Percentiles rank a stretch among this genome's conserved stretches.
Conservation (phyloP, 148 eudicot genomes). For the Chenopodium formosanum region DNA sequence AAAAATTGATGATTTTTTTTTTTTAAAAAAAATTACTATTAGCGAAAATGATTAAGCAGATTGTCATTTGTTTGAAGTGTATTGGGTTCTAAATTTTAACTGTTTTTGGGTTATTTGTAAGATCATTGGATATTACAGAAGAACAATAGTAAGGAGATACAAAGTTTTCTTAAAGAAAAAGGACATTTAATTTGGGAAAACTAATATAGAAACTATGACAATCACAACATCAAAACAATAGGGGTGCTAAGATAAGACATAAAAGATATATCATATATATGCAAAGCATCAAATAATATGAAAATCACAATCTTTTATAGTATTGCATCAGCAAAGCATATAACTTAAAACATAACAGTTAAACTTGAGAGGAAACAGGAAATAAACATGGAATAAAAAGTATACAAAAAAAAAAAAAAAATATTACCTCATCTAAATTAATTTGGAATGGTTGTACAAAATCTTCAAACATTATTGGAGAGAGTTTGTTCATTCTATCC, state of each 20-base stretch:
- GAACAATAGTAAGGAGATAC: background rate
- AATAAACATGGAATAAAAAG: constrained; percentile 7
- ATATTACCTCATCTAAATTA: constrained; percentile 49
- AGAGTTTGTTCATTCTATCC: constrained; percentile 47
- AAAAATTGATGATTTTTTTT: background rate
- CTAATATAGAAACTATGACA: background rate
- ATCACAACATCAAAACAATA: background rate
- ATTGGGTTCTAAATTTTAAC: background rate
- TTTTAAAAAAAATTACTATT: too few relatives aligned
- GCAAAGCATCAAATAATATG: background rate
- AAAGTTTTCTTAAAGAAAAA: too few relatives aligned
- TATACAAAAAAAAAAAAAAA: background rate
- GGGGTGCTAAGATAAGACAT: background rate
- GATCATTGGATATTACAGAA: background rate
- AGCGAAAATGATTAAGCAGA: background rate
- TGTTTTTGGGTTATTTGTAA: background rate
- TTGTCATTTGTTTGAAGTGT: background rate
- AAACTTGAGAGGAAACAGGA: background rate
- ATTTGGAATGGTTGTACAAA: constrained; percentile 71
- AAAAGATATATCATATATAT: background rate
- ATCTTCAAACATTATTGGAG: constrained; percentile 86
- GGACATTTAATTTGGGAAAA: background rate
- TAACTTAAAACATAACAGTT: background rate
- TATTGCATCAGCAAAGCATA: background rate
- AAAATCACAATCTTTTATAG: background rate